Percentiles rank a stretch among this genome's conserved stretches.
Evolutionary conservation across 208 protist genomes (phyloP).

Genomic region (Zelonia costaricensis): DNA sequence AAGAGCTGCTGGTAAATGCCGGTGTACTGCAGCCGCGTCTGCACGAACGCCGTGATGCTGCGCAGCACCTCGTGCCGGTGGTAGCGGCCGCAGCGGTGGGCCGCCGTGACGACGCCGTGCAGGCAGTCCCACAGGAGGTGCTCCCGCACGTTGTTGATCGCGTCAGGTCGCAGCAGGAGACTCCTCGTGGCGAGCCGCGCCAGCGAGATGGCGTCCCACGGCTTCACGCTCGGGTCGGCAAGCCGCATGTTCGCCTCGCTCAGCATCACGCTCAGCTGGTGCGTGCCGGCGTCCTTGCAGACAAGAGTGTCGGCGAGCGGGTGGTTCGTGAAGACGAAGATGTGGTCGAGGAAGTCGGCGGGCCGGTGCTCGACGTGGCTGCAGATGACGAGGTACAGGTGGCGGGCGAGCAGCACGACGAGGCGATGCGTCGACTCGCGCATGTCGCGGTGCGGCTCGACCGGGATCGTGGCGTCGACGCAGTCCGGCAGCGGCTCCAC

Average conservation of each 20-base stretch:
- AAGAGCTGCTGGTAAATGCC: slow-evolving; percentile 67
- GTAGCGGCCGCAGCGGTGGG: slow-evolving; percentile 67
- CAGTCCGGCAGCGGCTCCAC: slow-evolving; percentile 83
- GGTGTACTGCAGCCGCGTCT: slow-evolving; percentile 26
- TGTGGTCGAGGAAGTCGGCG: slow-evolving; percentile 55
- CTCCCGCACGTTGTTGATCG: slow-evolving; percentile 41
- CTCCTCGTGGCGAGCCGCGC: slow-evolving; percentile 57
- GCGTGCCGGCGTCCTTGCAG: slow-evolving; percentile 36
- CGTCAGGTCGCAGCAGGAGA: slow-evolving; percentile 60
- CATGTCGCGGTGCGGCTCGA: slow-evolving; percentile 49
- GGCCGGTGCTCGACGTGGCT: slow-evolving; percentile 41
- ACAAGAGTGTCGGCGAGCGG: slow-evolving; percentile 71
- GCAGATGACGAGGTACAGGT: slow-evolving; percentile 84
- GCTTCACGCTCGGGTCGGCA: slow-evolving; percentile 54
- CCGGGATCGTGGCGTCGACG: slow-evolving; percentile 53
- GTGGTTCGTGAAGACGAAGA: slow-evolving; percentile 74
- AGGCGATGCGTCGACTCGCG: slow-evolving; percentile 74
- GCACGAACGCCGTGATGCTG: slow-evolving; percentile 67
- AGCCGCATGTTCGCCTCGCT: slow-evolving; percentile 63
- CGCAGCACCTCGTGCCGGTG: slow-evolving; percentile 72
- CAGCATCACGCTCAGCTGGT: slow-evolving; percentile 66
- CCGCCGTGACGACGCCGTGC: slow-evolving; percentile 83
- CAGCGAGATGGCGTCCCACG: slow-evolving; percentile 79
- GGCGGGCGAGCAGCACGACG: slow-evolving; percentile 79
- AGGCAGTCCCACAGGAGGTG: slow-evolving; percentile 84